Percentiles rank a stretch among this genome's conserved stretches.
Evolutionary conservation across 371 early-diverging fungal species (phyloP).

Genomic region (Mortierella sp.): DNA sequence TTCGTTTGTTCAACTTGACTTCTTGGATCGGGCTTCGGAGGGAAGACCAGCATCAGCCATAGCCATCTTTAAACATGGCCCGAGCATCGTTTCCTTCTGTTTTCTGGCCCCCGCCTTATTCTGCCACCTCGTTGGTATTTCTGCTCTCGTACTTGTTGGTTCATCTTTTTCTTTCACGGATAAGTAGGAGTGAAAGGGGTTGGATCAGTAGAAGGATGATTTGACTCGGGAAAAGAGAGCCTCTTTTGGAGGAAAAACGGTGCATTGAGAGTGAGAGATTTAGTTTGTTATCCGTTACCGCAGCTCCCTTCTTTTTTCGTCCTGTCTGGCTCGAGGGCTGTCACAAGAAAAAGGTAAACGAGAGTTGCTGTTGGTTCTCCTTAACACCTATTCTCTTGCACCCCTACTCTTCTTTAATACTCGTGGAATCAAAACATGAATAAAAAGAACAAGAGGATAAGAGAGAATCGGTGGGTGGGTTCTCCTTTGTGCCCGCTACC

Average conservation of each 20-base stretch:
- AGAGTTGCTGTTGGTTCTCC: not conserved
- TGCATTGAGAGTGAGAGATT: not conserved
- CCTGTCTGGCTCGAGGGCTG: not conserved
- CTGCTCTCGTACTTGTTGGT: not conserved
- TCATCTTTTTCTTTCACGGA: not conserved
- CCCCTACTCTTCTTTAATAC: not conserved
- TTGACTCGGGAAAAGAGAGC: not conserved
- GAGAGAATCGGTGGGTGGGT: not conserved
- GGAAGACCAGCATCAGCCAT: no score
- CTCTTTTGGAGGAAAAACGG: not conserved
- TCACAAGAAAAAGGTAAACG: not conserved
- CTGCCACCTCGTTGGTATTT: not conserved
- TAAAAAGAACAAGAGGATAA: not conserved
- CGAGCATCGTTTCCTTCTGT: no score
- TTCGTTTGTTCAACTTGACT: no score
- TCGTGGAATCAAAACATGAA: not conserved
- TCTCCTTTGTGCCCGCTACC: not conserved
- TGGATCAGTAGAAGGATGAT: no score
- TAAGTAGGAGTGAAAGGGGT: not conserved
- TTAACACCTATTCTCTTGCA: not conserved
- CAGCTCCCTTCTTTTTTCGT: not conserved
- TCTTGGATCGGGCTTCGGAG: no score
- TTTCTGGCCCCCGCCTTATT: no score
- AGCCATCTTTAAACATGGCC: no score
- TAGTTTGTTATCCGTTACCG: constrained; percentile 4